phyloP scores from a whole-genome alignment of 495 filamentous ascomycete species.

The Aspergillus egyptiacus region DNA sequence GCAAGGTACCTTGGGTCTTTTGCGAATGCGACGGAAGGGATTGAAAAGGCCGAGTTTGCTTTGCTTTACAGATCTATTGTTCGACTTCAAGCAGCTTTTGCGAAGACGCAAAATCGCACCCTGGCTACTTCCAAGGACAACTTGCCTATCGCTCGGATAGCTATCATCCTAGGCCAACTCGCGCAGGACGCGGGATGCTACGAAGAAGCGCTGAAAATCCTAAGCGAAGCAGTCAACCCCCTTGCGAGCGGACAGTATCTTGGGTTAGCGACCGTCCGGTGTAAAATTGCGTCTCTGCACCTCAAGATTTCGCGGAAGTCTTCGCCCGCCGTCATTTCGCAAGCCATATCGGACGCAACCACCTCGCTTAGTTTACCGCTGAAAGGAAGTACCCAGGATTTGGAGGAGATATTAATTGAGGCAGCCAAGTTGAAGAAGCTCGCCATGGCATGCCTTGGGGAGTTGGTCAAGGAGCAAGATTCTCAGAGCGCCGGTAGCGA shows the following conservation, averaged over 20 bases:
- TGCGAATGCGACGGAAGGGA: constrained; percentile 44
- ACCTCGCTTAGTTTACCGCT: constrained; percentile 53
- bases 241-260: constrained; percentile 33
- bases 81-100: constrained; percentile 32
- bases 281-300: constrained; percentile 38
- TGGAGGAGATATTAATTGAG: constrained; percentile 65
- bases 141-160: constrained; percentile 28
- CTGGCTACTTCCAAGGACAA: constrained; percentile 21
- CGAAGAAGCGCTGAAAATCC: constrained; percentile 39
- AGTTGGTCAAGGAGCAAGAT: constrained; percentile 24
- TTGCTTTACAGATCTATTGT: constrained; percentile 32
- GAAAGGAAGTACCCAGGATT: constrained; percentile 54
- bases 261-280: constrained; percentile 33
- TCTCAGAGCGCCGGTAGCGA: constrained; percentile 19
- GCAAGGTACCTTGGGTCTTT: constrained; percentile 59
- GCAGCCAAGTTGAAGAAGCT: constrained; percentile 58
- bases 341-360: constrained; percentile 29
- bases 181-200: constrained; percentile 42
- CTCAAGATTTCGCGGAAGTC: constrained; percentile 28
- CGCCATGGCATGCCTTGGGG: constrained; percentile 48
- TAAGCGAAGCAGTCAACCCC: constrained; percentile 28
- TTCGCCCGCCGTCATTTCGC: constrained; percentile 15
- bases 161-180: constrained; percentile 37
- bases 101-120: constrained; percentile 26
- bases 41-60: constrained; percentile 38